phyloP scores from a whole-genome alignment of 208 protist species.

The Leishmania lainsoni region DNA sequence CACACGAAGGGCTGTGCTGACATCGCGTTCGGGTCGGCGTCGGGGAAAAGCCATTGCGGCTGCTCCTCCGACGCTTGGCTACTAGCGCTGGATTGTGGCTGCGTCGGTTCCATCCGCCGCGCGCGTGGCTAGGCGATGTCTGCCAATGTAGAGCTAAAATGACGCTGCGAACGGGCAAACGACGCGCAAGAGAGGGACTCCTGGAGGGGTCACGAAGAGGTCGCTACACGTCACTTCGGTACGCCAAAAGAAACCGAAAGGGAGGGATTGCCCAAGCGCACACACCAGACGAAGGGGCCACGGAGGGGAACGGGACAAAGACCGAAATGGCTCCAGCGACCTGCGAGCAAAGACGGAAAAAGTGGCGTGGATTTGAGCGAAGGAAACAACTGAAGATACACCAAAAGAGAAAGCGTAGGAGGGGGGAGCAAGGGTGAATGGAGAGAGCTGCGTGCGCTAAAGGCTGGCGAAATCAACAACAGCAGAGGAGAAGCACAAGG shows the following conservation, averaged over 20 bases:
- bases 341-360: background rate
- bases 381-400: background rate
- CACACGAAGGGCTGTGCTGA: conserved; percentile 20
- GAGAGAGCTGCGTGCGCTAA: background rate
- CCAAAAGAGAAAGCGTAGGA: background rate
- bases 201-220: background rate
- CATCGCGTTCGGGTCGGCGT: conserved; percentile 2
- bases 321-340: background rate
- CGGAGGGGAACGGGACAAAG: background rate
- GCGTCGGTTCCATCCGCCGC: background rate
- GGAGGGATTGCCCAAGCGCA: background rate
- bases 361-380: background rate
- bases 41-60: conserved; percentile 10
- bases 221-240: background rate
- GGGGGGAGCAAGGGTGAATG: background rate
- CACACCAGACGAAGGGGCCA: background rate
- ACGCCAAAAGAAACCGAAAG: background rate
- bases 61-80: conserved; percentile 1
- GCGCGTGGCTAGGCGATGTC: background rate
- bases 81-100: background rate
- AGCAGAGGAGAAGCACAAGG: background rate
- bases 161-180: background rate
- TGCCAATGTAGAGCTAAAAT: background rate
- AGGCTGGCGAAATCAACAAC: background rate
- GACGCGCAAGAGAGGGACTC: background rate